Evolutionary conservation across 768 basidiomycete species (phyloP), one percentile per base, ranked within the genome.

Genomic region (Termitomyces titanicus): DNA sequence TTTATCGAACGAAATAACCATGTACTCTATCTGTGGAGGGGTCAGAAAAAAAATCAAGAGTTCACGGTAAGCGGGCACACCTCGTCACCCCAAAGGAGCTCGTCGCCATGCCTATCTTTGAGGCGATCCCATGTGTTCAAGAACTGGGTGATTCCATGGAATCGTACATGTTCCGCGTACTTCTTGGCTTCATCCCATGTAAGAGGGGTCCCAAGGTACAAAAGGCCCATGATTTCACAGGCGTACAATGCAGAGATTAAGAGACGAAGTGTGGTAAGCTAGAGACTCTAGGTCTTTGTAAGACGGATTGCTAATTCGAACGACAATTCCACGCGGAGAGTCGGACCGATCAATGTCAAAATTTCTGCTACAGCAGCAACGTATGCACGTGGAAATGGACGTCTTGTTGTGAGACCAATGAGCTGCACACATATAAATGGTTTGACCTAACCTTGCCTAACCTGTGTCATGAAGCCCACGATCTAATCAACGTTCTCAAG

Each of bases 21-120:
- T 92, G 69, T 98, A 98, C 69, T 99, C 97, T 61, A 99, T 79
- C 95, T 97, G 66, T 44, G 46, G 18, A 62, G 29, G 27, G 13
- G 27, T 42, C 31, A 52, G 20, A 1, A 25, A 22, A 25, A 15
- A 29, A 8, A 15, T 46, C 9, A 24, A 35, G 10, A 5, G 9
- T 17, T 17, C 22, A 37, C 17, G 37, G n/a, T 15, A 38, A 37
- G 10, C 34, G 3, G 11, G 35, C 72, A 53, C 70, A 96, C 96
- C 88, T 99, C 97, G 66, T 99, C 97, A 17, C 97, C 97, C 97
- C 97, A 99, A 11, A 97, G 80, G 29, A 99, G 76, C 60, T 93
- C 90, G 65, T 98, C 94, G 1, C 94, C 95, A 20, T 83, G 81
- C 60, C 92, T 80, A 66, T 92, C 89, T 79, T 97, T 98, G 67